Evolutionary conservation across 495 filamentous ascomycete species (phyloP), one percentile per base, ranked within the genome.

Genomic region (Pseudevernia furfuracea): DNA sequence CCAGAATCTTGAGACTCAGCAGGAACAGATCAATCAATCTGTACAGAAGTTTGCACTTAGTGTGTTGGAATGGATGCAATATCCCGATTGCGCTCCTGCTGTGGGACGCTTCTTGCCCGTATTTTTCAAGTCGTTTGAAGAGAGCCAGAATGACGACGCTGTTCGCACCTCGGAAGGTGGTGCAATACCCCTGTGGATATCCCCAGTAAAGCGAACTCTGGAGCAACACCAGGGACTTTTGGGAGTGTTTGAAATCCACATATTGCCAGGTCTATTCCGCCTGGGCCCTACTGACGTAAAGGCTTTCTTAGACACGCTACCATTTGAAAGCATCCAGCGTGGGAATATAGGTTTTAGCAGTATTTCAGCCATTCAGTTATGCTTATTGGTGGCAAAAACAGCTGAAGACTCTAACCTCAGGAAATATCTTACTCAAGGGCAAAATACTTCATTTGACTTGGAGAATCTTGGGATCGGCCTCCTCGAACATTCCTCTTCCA

Each of bases 251-350:
- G 89, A 87, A 63, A 82, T 81, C 49, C 87, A 93, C 72, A 77
- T 92, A n/a, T 82, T 96, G 28, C 81, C 88, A 0, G 81, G 83
- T 1, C 74, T 96, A 17, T 90, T 96, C 72, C 83, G 77, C 64
- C 70, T 80, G 28, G 84, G 86, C 64, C 68, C 80, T 8, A 55
- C 66, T 21, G 80, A 81, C 0, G 88, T 87, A 43, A 60, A 78
- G 30, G 46, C 52, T 0, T 88, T 95, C 64, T 72, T 92, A 10
- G 70, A 82, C 32, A 73, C 71, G 17, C 60, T 79, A 17, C 61
- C 60, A n/a, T 49, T 62, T 4, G 71, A 76, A 72, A 55, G 79
- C 59, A 59, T 74, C 66, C 69, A 75, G 62, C 66, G 75, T 21
- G 72, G 77, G 17, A 76, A 77, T 28, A 71, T 76, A n/a, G 78